Percentiles rank a stretch among this genome's conserved stretches.
Evolutionary conservation across 2,329 filamentous ascomycete species (phyloP).

Genomic region (Aschersonia sp.): DNA sequence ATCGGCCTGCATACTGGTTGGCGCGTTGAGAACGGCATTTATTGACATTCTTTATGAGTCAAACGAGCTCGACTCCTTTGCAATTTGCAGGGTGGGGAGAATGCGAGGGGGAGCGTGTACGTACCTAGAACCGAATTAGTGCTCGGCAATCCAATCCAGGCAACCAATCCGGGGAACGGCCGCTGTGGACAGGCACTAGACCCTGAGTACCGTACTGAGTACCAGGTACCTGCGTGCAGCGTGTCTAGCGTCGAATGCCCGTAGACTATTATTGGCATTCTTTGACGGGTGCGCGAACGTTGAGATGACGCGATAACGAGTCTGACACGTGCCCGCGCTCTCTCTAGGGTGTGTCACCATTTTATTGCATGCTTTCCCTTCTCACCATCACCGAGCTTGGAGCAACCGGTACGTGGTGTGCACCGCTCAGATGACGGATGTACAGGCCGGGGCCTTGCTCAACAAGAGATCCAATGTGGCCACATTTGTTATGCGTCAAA

Average conservation of each 20-base stretch:
- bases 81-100: neutral
- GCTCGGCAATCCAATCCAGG: too few relatives aligned
- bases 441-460: neutral
- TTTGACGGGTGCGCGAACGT: neutral
- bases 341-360: neutral
- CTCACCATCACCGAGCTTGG: too few relatives aligned
- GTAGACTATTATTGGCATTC: neutral
- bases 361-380: neutral
- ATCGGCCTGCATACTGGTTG: too few relatives aligned
- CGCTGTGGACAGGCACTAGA: neutral
- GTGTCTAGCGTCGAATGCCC: too few relatives aligned
- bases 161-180: too few relatives aligned
- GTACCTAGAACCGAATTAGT: too few relatives aligned
- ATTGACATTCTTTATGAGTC: constrained; percentile 4
- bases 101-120: neutral
- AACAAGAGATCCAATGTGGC: neutral
- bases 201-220: too few relatives aligned
- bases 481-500: neutral
- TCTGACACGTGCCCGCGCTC: neutral
- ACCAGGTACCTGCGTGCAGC: neutral
- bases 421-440: neutral
- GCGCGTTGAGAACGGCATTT: neutral
- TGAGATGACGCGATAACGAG: neutral
- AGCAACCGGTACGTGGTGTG: neutral
- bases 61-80: neutral